Base-by-base conservation (phyloP, 2,329 filamentous ascomycete genomes). In the Zymoseptoria crescenta region DNA sequence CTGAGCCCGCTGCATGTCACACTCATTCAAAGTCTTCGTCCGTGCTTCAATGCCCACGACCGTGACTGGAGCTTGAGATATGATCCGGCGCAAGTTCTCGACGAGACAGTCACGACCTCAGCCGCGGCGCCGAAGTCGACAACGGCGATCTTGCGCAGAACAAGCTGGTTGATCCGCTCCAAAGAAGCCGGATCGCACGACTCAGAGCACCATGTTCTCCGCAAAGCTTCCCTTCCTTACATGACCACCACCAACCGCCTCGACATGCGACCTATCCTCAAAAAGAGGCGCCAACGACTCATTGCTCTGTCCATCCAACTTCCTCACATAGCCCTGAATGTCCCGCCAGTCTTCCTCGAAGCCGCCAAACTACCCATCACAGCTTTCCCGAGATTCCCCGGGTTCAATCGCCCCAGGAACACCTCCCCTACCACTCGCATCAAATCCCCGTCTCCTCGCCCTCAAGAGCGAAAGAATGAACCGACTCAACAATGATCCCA, bases 381-480 rank as follows among this genome's bases (percentile, higher is more conserved):
- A n/a, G n/a, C n/a, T n/a, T n/a, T n/a, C n/a, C n/a, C n/a, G n/a
- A n/a, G n/a, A n/a, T n/a, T n/a, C n/a, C n/a, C n/a, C n/a, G n/a
- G n/a, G n/a, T n/a, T n/a, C n/a, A n/a, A n/a, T n/a, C n/a, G n/a
- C n/a, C n/a, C n/a, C n/a, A n/a, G n/a, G n/a, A n/a, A n/a, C n/a
- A n/a, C n/a, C n/a, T n/a, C n/a, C n/a, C n/a, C n/a, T n/a, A n/a
- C n/a, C n/a, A n/a, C n/a, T n/a, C n/a, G n/a, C n/a, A n/a, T n/a
- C n/a, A n/a, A n/a, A n/a, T n/a, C n/a, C n/a, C n/a, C n/a, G n/a
- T n/a, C n/a, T n/a, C n/a, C n/a, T n/a, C n/a, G n/a, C n/a, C n/a
- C n/a, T n/a, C n/a, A n/a, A n/a, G 63, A 53, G 64, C 59, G 29
- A 67, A 57, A 21, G n/a, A n/a, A 64, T 53, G 27, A 59, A 57